A percentile compares a stretch with the other conserved stretches of the same genome.
Conservation (phyloP, 768 basidiomycete genomes). For the Gymnopilus junonius region DNA sequence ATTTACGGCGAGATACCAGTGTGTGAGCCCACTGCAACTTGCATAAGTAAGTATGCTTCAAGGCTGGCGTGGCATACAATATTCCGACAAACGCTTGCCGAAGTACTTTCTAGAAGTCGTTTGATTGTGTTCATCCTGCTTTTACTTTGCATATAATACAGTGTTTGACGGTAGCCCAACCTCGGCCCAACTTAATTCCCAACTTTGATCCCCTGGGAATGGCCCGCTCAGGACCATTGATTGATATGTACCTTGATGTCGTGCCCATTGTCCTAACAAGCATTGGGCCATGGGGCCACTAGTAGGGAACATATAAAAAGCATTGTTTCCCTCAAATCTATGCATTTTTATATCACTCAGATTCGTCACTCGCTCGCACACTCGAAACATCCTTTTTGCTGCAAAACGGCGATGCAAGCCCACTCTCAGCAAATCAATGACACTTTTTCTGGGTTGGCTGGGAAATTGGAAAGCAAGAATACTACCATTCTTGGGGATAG, state of each 20-base stretch:
- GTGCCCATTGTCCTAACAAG: no score
- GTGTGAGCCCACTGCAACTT: not conserved
- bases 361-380: not conserved
- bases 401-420: not conserved
- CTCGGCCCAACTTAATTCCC: no score
- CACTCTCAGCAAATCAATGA: constrained; percentile 1
- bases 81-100: not conserved
- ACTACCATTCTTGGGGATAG: constrained; percentile 47
- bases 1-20: constrained; percentile 4
- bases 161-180: no score
- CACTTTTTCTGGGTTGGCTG: constrained; percentile 5
- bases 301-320: no score
- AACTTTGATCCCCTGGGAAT: no score
- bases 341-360: no score
- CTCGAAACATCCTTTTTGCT: not conserved
- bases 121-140: not conserved
- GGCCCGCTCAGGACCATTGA: no score
- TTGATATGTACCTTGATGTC: no score
- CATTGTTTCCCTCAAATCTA: no score
- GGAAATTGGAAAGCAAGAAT: constrained; percentile 20
- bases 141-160: not conserved
- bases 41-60: not conserved
- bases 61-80: not conserved
- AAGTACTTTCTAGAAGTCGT: not conserved
- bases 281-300: no score